phyloP scores from a whole-genome alignment of 1,139 yeast species.

The Debaryomyces udenii region DNA sequence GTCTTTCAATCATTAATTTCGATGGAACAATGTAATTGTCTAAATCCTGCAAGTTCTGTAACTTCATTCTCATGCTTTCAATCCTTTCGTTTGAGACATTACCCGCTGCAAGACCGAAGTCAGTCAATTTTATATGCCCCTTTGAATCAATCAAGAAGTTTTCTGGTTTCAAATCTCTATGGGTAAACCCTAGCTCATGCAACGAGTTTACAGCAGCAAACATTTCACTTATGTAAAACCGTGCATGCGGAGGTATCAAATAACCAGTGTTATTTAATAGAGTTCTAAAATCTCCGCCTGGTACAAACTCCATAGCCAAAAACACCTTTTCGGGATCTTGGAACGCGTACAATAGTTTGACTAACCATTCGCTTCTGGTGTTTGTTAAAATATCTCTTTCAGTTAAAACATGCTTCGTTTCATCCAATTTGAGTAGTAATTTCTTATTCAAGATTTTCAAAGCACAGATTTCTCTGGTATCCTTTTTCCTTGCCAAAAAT shows the following conservation, averaged over 20 bases:
- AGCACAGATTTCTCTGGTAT: slow-evolving; percentile 95
- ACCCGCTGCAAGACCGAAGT: slow-evolving; percentile 97
- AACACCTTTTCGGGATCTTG: slow-evolving; percentile 91
- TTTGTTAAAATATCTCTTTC: slow-evolving; percentile 96
- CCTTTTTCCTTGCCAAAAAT: slow-evolving; percentile 89
- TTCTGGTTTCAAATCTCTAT: slow-evolving; percentile 96
- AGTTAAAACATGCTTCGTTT: slow-evolving; percentile 92
- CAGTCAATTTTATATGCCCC: slow-evolving; percentile 96
- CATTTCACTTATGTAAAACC: slow-evolving; percentile 96
- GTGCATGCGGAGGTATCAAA: slow-evolving; percentile 90
- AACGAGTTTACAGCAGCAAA: slow-evolving; percentile 90
- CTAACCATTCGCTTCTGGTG: slow-evolving; percentile 95
- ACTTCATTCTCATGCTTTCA: slow-evolving; percentile 85
- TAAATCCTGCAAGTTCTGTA: slow-evolving; percentile 77
- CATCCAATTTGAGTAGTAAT: slow-evolving; percentile 84
- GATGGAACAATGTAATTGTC: slow-evolving; percentile 71
- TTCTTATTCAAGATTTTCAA: slow-evolving; percentile 89
- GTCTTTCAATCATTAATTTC: slow-evolving; percentile 83
- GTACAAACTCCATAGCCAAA: slow-evolving; percentile 98
- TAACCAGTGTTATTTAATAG: slow-evolving; percentile 90
- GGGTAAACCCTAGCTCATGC: slow-evolving; percentile 94
- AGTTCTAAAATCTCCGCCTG: slow-evolving; percentile 98
- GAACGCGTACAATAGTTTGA: slow-evolving; percentile 89
- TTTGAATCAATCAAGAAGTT: slow-evolving; percentile 91
- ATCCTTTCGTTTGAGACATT: slow-evolving; percentile 91